Evolutionary conservation across 805 yeast genomes (phyloP).

Genomic region (Millerago galiae): DNA sequence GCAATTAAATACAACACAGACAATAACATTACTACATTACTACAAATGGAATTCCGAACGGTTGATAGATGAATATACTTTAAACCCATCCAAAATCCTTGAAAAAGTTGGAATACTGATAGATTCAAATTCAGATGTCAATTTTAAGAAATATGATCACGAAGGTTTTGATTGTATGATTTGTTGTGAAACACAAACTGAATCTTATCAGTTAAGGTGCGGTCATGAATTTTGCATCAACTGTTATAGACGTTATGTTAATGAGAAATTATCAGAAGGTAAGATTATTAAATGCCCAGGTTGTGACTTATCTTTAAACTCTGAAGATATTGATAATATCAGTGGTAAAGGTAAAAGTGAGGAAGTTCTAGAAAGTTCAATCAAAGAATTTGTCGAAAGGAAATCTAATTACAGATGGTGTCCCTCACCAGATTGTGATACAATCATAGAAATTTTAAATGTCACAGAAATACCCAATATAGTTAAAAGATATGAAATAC

Average conservation of each 20-base stretch:
- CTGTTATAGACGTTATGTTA: constrained; percentile 62
- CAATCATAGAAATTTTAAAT: constrained; percentile 39
- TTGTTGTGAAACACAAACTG: constrained; percentile 57
- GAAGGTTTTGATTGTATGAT: constrained; percentile 47
- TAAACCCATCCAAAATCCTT: constrained; percentile 31
- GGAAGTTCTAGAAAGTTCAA: constrained; percentile 28
- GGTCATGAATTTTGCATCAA: constrained; percentile 61
- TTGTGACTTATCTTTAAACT: constrained; percentile 35
- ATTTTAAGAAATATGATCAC: constrained; percentile 5
- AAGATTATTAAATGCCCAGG: constrained; percentile 60
- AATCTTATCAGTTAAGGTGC: constrained; percentile 54
- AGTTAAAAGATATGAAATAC: constrained; percentile 30
- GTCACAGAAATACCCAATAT: constrained; percentile 6
- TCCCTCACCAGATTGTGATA: constrained; percentile 75
- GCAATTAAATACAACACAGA: constrained; percentile 31
- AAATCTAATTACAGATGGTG: constrained; percentile 61
- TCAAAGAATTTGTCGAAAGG: constrained; percentile 47
- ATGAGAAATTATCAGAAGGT: constrained; percentile 36
- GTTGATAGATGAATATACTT: constrained; percentile 49
- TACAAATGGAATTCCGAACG: constrained; percentile 57
- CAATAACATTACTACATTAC: constrained; percentile 38
- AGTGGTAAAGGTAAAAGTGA: constrained; percentile 29
- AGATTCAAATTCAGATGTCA: not conserved
- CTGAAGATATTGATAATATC: constrained; percentile 34
- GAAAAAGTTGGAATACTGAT: constrained; percentile 27